Percentiles rank a stretch among this genome's conserved stretches.
Conservation (phyloP, 2,329 filamentous ascomycete genomes). For the Neocatenulostroma microsporum region DNA sequence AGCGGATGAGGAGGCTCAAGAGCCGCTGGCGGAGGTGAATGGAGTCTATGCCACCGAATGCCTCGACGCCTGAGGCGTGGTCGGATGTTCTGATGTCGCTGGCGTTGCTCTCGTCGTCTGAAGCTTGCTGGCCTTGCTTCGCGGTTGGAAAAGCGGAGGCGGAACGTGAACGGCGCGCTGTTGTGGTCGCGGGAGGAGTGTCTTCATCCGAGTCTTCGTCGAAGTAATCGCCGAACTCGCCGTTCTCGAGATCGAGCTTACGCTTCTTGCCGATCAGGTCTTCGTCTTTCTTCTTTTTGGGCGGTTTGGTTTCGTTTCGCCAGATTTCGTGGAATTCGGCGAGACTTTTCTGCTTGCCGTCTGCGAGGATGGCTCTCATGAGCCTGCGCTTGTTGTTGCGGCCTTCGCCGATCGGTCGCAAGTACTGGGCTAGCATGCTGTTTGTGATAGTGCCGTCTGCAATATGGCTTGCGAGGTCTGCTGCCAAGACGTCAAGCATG, state of each 20-base stretch:
- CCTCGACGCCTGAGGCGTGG: slow-evolving; percentile 7
- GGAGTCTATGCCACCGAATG: slow-evolving; percentile 44
- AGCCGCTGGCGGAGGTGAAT: slow-evolving; percentile 56
- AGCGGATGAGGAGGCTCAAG: slow-evolving; percentile 44
- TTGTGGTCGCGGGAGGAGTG: slow-evolving; percentile 6
- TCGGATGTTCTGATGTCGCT: slow-evolving; percentile 3
- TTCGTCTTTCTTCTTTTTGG: slow-evolving; percentile 41
- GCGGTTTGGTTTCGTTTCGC: slow-evolving; percentile 52
- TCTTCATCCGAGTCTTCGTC: slow-evolving; percentile 18
- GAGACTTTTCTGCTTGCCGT: slow-evolving; percentile 48
- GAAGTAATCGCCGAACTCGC: slow-evolving; percentile 31
- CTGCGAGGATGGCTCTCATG: slow-evolving; percentile 59
- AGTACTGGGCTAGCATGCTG: slow-evolving; percentile 56
- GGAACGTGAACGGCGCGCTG: slow-evolving; percentile 9
- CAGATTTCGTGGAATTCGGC: slow-evolving; percentile 60
- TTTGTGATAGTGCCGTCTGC: slow-evolving; percentile 34
- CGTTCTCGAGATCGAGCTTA: slow-evolving; percentile 46
- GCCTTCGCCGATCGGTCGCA: slow-evolving; percentile 34
- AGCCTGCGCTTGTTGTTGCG: slow-evolving; percentile 44
- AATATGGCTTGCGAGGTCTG: slow-evolving; percentile 56
- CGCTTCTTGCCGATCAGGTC: slow-evolving; percentile 50
- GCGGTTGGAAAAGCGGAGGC: slow-evolving; percentile 6
- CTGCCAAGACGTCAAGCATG: slow-evolving; percentile 69
- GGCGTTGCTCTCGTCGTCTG: slow-evolving; percentile 3
- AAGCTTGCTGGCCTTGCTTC: slow-evolving; percentile 3